These are phyloP conservation scores for Saccharomyces eubayanus DNA, from an alignment of 805 yeast genomes.

Conservation along the genomic window DNA sequence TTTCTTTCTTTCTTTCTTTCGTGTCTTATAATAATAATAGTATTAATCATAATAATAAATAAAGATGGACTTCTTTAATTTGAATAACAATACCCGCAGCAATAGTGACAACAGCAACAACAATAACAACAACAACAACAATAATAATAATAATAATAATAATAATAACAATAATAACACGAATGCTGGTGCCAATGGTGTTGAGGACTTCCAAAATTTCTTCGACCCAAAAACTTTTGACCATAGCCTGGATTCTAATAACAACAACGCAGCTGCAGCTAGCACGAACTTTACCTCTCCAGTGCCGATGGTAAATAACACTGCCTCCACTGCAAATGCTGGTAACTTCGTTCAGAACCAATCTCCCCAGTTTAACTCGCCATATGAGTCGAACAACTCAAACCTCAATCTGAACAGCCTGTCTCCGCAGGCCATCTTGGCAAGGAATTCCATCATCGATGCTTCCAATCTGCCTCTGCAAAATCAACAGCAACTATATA, in stretches of 20 bases:
- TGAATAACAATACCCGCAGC: constrained; percentile 16
- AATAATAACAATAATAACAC: not conserved
- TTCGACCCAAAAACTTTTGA: constrained; percentile 35
- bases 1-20: not conserved
- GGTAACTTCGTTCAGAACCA: not conserved
- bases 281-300: not conserved
- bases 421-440: constrained; percentile 30
- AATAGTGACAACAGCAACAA: constrained; percentile 9
- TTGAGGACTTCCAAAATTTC: constrained; percentile 31
- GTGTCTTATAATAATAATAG: not conserved
- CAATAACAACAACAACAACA: constrained; percentile 9
- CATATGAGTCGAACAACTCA: not conserved
- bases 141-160: constrained; percentile 1
- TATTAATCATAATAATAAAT: not conserved
- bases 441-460: constrained; percentile 17
- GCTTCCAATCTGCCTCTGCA: not conserved
- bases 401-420: constrained; percentile 6
- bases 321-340: not conserved
- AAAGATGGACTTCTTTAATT: constrained; percentile 8
- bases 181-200: not conserved
- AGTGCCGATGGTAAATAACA: not conserved
- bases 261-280: constrained; percentile 3
- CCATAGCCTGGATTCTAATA: constrained; percentile 20
- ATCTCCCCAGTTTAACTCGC: not conserved
- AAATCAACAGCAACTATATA: not conserved